Conservation (phyloP, 108 stramenopile species). For the Cyclotella sp. region DNA sequence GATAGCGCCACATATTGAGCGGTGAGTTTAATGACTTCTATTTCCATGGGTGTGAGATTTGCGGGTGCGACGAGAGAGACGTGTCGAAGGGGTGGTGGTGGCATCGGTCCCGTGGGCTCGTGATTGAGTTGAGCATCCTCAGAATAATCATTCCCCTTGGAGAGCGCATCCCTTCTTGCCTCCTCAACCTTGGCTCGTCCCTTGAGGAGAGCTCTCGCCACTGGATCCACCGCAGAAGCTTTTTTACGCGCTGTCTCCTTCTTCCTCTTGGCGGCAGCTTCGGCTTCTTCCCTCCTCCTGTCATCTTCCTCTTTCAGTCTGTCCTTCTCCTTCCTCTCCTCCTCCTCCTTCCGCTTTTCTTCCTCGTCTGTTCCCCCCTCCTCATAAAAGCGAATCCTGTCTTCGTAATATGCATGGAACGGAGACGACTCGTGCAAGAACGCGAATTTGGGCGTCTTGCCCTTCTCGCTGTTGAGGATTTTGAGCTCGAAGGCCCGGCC, state of each 20-base stretch:
- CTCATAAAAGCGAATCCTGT: slow-evolving; percentile 79
- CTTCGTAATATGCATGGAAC: slow-evolving; percentile 98
- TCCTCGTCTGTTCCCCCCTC: slow-evolving; percentile 78
- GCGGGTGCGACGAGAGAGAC: slow-evolving; percentile 78
- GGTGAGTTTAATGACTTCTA: slow-evolving; percentile 93
- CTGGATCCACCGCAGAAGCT: slow-evolving; percentile 79
- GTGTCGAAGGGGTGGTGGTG: slow-evolving; percentile 84
- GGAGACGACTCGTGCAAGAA: slow-evolving; percentile 92
- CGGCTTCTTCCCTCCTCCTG: slow-evolving; percentile 28
- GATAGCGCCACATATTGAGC: slow-evolving; percentile 96
- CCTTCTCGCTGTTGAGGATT: slow-evolving; percentile 80
- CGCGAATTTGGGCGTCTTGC: slow-evolving; percentile 96
- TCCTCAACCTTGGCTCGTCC: slow-evolving; percentile 62
- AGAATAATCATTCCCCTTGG: not conserved
- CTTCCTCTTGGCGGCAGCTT: slow-evolving; percentile 42
- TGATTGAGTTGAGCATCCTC: slow-evolving; percentile 5
- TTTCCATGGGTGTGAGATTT: slow-evolving; percentile 75
- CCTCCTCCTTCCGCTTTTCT: slow-evolving; percentile 62
- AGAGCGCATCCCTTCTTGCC: slow-evolving; percentile 12
- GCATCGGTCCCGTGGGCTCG: slow-evolving; percentile 16
- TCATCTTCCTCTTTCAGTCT: slow-evolving; percentile 42
- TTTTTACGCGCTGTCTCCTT: slow-evolving; percentile 58
- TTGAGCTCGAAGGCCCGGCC: slow-evolving; percentile 93
- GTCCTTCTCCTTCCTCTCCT: slow-evolving; percentile 19
- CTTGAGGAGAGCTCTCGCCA: slow-evolving; percentile 69